Base-by-base conservation (phyloP, 2,329 filamentous ascomycete genomes). In the Colletotrichum sp. region DNA sequence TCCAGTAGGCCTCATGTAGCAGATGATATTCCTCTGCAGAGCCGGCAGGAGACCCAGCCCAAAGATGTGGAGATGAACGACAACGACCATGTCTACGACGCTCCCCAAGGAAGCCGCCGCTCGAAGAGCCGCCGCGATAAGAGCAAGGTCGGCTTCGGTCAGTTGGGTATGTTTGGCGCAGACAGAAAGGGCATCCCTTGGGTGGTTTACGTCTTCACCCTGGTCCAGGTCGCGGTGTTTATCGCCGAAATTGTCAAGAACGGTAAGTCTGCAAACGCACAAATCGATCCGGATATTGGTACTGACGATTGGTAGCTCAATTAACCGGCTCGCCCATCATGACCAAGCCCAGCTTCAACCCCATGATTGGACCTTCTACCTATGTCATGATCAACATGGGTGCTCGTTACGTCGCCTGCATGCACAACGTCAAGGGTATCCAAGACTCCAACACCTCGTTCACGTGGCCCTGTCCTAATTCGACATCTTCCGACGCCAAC, bases 361-460 rank as follows among this genome's bases (percentile, higher is more conserved):
- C 95, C 75, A 98, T 99, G 95, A 98, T 99, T 81, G 97, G 97
- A 0, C 97, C 97, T 1, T 98, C 96, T 7, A 91, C 93, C 2
- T 95, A 95, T 80, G 92, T 99, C 28, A 92, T 98, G 80, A 98
- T 99, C 87, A 98, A 98, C 84, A 98, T 99, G 95, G 97, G 97
- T 75, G 95, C 96, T 55, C 93, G 97, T 77, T 99, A 95, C 83
- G 92, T 94, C 5, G 95, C 96, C 8, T 99, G 97, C 85, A 99
- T 99, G 97, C 96, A 96, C 87, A 95, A 95, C 80, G 90, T 95
- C 78, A 84, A 90, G 59, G 90, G 89, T 63, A 88, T 96, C 44
- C 93, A 93, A 81, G 88, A 91, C 73, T 86, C 86, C 8, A 81
- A 81, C 6, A 80, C 82, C 3, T 79, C 82, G 5, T 89, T 93